Evolutionary conservation across 768 basidiomycete species (phyloP), one percentile per base, ranked within the genome.

Genomic region (Pholiota molesta): DNA sequence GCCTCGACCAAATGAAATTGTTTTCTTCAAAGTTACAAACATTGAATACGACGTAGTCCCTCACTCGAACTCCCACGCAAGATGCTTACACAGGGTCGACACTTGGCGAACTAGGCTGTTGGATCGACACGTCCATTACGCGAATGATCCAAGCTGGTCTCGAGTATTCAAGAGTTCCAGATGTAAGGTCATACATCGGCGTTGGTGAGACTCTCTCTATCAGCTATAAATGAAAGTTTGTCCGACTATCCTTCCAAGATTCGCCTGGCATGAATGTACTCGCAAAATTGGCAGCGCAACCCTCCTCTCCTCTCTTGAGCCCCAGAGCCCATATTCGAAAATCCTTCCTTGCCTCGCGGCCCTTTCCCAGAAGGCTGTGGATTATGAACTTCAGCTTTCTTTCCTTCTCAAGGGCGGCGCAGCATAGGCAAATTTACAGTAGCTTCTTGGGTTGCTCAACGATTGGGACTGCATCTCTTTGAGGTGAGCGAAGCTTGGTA

Each of bases 371-470:
- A 75, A 81, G 37, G 85, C 89, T 3, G 72, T 84, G 16, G 79
- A 84, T 56, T 90, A 88, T 59, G 79, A 83, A 52, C 76, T 95
- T 2, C 83, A 86, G 49, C 74, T 94, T 9, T 88, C 91, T 0
- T 77, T 96, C 8, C 76, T 97, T 1, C 70, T 98, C 42, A 90
- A 89, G 63, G 97, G 97, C 0, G 79, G 87, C 79, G 90, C 58
- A 95, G 96, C 1, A 79, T 81, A 1, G 97, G 97, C 2, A 99
- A 98, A 76, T 86, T 85, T 62, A 89, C 89, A 0, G 75, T 83
- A 5, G 83, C 87, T 0, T 72, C 73, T 6, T 78, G 75, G 73
- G 84, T 89, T 13, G 84, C 89, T 6, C 80, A 81, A 52, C 75
- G 75, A 4, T 74, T 94, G 2, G 94, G 94, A 13, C 81, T 95